Base-by-base conservation (phyloP, 345 rosid genomes). In the Lepidium didymum region DNA sequence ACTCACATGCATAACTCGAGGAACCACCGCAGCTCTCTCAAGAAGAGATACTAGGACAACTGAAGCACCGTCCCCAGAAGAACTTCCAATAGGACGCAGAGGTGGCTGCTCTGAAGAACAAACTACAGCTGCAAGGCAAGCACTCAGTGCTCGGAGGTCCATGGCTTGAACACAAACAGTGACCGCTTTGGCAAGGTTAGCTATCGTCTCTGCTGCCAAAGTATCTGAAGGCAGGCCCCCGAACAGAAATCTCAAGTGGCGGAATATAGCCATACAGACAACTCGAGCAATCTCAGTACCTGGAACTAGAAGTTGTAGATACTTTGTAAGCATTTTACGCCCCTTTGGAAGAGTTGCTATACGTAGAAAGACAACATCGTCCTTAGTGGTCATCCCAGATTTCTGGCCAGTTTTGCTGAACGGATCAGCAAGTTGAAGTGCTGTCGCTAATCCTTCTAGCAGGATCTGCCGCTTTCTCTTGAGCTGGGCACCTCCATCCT, bases 51-150 rank as follows among this genome's bases (percentile, higher is more conserved):
- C 84, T 75, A 95, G 79, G 56, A 89, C 75, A 64, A 82, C 54
- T 2, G 96, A 85, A 41, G 99, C 97, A 49, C 96, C 95, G 44
- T 91, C 96, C 5, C 99, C 99, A 19, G 92, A 83, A 42, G 90
- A 73, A 73, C 92, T 89, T 59, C 97, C 93, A 52, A 91, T 71
- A 58, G 99, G 99, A 33, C 99, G 84, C 52, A 95, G 86, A 15
- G 98, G 99, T 1, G 99, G 99, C 85, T 91, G 97, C 80, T 91
- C 99, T 34, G 87, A 81, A 54, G 99, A 91, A 74, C 99, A 94
- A 57, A 91, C 97, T 57, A 94, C 95, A 21, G 99, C 99, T 61
- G 91, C 96, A 60, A 94, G 95, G 78, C 99, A 94, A 38, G 91
- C 93, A 77, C 99, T 85, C 51, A 91, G 83, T n/a, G 99, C 87